Base-by-base conservation (phyloP, 1,139 yeast species). In the Trichomonascaceae sp. region DNA sequence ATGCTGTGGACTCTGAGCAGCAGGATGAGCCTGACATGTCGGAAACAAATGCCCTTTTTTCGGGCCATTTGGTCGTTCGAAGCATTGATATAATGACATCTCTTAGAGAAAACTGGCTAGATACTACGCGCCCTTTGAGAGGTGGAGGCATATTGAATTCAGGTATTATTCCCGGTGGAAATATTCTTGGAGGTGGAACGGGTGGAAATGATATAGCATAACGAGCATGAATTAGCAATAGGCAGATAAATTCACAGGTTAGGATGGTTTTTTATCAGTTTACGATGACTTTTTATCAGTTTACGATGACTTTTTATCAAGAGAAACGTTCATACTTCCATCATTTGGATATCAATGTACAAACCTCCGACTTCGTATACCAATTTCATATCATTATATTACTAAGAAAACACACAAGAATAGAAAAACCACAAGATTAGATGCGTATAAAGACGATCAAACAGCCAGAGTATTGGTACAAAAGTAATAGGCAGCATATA, bases 31-130 rank as follows among this genome's bases (percentile, higher is more conserved):
- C 36, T 46, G 47, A 32, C 9, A 10, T 30, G 13, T 47, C 22
- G 13, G 20, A 27, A 13, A 22, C 43, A 12, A 43, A 50, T 20
- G 50, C 38, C 43, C 46, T 18, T 38, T 49, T 24, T 47, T 58
- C 66, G 8, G 65, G 67, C 39, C 61, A 59, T 45, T 46, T 59
- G 44, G 54, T 62, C 18, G 62, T 63, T 5, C 55, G 60, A 13
- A 59, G 58, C 52, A 58, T 63, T 19, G 32, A 24, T n/a, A 50
- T 50, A 12, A 12, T 50, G 15, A 12, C 19, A 13, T 43, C 52
- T n/a, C 43, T 50, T 9, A 6, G 51, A n/a, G 52, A 50, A 3
- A 55, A 55, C 38, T 57, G 59, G 59, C 39, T 17, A 5, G 50
- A 47, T 10, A 51, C 50, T n/a, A 43, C 50, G 1, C 53, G 36